Evolutionary conservation across 192 early-diverging fungal genomes (phyloP).

Genomic region (Linnemannia zychae): DNA sequence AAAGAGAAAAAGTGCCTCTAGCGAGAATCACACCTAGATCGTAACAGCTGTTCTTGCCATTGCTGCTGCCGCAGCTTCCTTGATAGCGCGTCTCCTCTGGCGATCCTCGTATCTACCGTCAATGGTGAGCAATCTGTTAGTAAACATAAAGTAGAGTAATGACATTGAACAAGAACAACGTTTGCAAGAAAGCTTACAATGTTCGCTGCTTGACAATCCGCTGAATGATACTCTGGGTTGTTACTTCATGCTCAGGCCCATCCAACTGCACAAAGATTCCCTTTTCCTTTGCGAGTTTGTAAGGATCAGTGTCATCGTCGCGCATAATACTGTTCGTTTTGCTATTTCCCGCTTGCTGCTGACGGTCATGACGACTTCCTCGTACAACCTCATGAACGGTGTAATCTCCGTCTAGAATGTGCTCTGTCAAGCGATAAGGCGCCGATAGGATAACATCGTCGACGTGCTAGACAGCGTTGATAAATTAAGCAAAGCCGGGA

Average conservation of each 20-base stretch:
- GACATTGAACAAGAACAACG: background rate
- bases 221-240: slow-evolving; percentile 86
- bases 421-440: slow-evolving; percentile 82
- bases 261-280: slow-evolving; percentile 85
- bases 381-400: slow-evolving; percentile 83
- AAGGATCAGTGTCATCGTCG: slow-evolving; percentile 70
- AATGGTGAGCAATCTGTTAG: background rate
- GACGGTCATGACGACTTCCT: slow-evolving; percentile 65
- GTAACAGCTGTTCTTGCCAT: too few relatives aligned
- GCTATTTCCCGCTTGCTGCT: slow-evolving; percentile 69
- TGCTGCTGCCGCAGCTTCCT: slow-evolving; percentile 13
- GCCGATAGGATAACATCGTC: slow-evolving; percentile 93
- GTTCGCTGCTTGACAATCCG: slow-evolving; percentile 86
- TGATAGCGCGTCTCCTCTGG: slow-evolving; percentile 69
- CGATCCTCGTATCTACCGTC: slow-evolving; percentile 71
- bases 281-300: slow-evolving; percentile 79
- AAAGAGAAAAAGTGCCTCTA: too few relatives aligned
- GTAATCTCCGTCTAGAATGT: slow-evolving; percentile 84
- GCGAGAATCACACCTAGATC: too few relatives aligned
- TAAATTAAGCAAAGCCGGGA: too few relatives aligned
- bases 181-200: slow-evolving; percentile 63
- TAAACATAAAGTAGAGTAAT: background rate
- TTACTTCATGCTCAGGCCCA: slow-evolving; percentile 75
- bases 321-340: background rate
- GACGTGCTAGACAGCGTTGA: slow-evolving; percentile 69